A percentile compares a stretch with the other conserved stretches of the same genome.
Evolutionary conservation across 2,329 filamentous ascomycete species (phyloP).

Genomic region (Colletotrichum sp.): DNA sequence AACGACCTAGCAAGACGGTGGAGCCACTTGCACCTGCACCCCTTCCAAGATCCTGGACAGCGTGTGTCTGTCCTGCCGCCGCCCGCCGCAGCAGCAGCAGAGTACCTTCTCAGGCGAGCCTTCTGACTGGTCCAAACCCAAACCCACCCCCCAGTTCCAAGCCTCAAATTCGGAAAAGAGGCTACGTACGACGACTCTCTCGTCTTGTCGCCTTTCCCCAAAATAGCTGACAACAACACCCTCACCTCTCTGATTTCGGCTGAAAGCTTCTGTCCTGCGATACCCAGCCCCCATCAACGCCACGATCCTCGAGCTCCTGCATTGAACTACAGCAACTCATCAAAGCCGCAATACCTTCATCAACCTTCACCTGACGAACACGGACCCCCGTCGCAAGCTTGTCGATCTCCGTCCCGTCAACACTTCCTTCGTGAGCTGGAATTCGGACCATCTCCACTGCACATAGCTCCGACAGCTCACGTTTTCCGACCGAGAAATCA

Average conservation of each 20-base stretch:
- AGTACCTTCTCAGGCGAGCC: neutral
- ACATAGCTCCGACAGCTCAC: constrained; percentile 17
- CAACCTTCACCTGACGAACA: neutral
- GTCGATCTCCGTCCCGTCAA: constrained; percentile 9
- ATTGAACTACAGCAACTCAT: neutral
- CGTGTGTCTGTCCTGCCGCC: neutral
- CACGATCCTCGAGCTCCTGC: neutral
- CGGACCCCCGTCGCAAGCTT: neutral
- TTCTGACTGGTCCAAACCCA: constrained; percentile 6
- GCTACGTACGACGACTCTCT: constrained; percentile 20
- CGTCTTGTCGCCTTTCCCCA: constrained; percentile 1
- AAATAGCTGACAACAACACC: constrained; percentile 16
- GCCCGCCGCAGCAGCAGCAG: neutral
- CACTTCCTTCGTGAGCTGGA: constrained; percentile 12
- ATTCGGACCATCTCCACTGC: constrained; percentile 21
- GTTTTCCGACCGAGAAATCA: constrained; percentile 17
- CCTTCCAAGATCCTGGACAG: neutral
- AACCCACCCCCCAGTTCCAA: constrained; percentile 13
- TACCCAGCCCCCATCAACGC: neutral
- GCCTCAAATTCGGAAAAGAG: constrained; percentile 21
- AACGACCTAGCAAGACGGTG: neutral
- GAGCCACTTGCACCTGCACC: neutral
- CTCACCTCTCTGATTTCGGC: neutral
- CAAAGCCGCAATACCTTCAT: neutral
- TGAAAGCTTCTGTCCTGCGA: neutral